Evolutionary conservation across 2,329 filamentous ascomycete genomes (phyloP), one percentile per base, ranked within the genome.

Genomic region (Verticillium dahliae): DNA sequence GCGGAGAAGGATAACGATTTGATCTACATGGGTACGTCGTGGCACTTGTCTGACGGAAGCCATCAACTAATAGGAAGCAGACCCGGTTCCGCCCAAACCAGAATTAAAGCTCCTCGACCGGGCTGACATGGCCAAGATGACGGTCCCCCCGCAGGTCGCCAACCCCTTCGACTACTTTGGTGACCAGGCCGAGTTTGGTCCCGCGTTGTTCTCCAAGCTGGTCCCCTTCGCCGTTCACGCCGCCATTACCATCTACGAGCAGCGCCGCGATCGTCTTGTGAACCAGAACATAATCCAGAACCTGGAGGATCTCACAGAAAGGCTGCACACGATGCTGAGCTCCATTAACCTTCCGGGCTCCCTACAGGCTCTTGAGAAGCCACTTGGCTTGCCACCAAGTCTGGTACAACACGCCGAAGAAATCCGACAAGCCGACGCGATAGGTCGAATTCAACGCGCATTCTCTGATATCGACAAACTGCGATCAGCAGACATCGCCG

Each of bases 1-100:
- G 93, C 94, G 0, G 94, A 98, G 73, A 96, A 91, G 73, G 95
- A 99, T 71, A 99, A 99, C 67, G 94, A 99, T 72, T 81, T 96
- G 68, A 97, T 99, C 15, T 99, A 97, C 72, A 79, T 98, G 2
- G 85, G 88, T 88, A 76, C 67, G 83, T 75, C 1, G 34, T 13
- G 37, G 13, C 37, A 5, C 3, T 11, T 1, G 0, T 6, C 10
- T 34, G 35, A 37, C 34, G 45, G 18, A 31, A 31, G 18, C 45
- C n/a, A 10, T 11, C n/a, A 27, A 62, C 75, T 80, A 67, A 79
- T 67, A n/a, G 14, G 7, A 57, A 50, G 56, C 15, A 84, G 83
- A 90, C 59, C 83, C 90, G 1, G 92, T 98, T 1, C 92, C 94
- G 2, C 86, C 92, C 11, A 97, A 97, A 69, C 86, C 91, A 3